phyloP scores from a whole-genome alignment of 306 rosid species.

The Pyrus bretschneideri region DNA sequence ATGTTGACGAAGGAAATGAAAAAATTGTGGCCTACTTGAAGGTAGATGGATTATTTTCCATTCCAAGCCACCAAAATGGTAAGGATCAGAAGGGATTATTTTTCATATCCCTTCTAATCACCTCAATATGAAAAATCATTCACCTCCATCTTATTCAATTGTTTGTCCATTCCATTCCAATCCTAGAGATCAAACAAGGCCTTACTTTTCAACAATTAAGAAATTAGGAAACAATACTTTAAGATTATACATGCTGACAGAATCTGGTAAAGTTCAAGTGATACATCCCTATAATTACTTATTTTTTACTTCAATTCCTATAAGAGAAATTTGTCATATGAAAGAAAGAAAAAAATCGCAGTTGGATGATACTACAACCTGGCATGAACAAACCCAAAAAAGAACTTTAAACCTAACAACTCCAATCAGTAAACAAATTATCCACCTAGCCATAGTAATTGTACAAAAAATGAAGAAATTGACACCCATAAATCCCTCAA shows the following conservation, averaged over 20 bases:
- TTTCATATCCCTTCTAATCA: too few species aligned
- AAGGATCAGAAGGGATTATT: too few species aligned
- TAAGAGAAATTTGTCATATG: background rate
- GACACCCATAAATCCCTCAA: background rate
- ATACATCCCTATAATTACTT: background rate
- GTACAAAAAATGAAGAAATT: background rate
- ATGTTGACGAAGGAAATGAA: too few species aligned
- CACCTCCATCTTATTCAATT: background rate
- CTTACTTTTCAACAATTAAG: background rate
- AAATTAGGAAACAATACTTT: background rate
- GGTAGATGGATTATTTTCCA: too few species aligned
- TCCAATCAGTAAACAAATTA: background rate
- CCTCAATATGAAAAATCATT: background rate
- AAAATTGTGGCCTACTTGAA: background rate
- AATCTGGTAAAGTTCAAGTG: background rate
- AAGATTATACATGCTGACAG: background rate
- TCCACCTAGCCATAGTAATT: background rate
- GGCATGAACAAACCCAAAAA: background rate
- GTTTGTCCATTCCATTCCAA: background rate
- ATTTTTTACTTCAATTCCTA: background rate
- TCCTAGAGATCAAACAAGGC: background rate
- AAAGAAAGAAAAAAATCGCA: background rate
- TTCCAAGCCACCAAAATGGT: too few species aligned
- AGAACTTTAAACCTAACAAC: background rate
- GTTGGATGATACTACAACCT: background rate